Evolutionary conservation across 768 basidiomycete genomes (phyloP), one percentile per base, ranked within the genome.

Genomic region (Cytidiella melzeri): DNA sequence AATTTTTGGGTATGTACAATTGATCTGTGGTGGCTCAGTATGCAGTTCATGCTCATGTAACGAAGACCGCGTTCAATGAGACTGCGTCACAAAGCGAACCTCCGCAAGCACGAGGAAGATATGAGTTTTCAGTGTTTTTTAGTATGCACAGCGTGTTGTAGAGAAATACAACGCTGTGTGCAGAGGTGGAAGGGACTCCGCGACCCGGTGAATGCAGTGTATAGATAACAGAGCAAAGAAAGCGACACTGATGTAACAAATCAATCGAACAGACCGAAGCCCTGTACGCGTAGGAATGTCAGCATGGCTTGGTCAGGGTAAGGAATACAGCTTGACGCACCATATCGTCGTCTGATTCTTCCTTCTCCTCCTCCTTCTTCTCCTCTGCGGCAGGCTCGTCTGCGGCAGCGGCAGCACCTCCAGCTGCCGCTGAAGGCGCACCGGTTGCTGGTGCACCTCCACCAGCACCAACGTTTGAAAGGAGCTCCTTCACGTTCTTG

Each of bases 201-300:
- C 40, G 27, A 26, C 47, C 30, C 47, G 21, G 46, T 36, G 40
- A 28, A 41, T 26, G 26, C 34, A 41, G 47, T 48, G 47, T 40
- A 48, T 41, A 39, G 34, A 37, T 19, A 26, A 25, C n/a, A 15
- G 28, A 37, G 20, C 28, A 43, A 37, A 48, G 13, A 44, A 36
- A 43, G 41, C 34, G 42, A 53, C 47, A 38, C 25, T 44, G 57
- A 59, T 54, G 61, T 59, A 70, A 77, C 28, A 23, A 47, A 34
- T 56, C 76, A 93, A 73, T 94, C 91, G 84, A 95, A 95, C 55
- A 95, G 80, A 74, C 92, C 91, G 80, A 95, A 93, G 76, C 92
- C 92, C 92, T 91, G 55, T 7, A 37, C 5, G n/a, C n/a, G n/a
- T n/a, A n/a, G 26, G 11, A 45, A 43, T n/a, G 6, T 41, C 27